Conservation (phyloP, 257 asterid genomes). For the Lycium barbarum region DNA sequence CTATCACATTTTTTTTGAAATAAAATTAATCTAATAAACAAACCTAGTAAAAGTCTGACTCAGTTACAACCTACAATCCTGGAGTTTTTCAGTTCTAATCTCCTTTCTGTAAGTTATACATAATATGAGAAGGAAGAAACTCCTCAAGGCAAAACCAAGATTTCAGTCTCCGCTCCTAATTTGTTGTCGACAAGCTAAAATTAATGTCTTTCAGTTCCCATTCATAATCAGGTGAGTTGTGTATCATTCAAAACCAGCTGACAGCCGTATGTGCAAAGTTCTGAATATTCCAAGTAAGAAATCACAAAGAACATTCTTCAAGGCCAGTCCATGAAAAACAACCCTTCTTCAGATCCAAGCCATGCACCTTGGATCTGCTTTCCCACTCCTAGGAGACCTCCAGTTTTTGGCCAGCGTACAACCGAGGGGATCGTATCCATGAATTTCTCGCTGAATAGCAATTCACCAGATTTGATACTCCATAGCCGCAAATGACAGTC, state of each 20-base stretch:
- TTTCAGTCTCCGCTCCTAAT: background rate
- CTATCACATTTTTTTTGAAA: background rate
- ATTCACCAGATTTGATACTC: constrained; percentile 81
- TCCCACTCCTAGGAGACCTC: constrained; percentile 42
- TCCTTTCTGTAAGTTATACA: background rate
- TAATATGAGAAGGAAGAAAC: background rate
- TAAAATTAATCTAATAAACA: background rate
- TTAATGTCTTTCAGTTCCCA: background rate
- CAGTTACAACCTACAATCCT: background rate
- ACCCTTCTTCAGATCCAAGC: constrained; percentile 72
- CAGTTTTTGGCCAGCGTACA: constrained; percentile 76
- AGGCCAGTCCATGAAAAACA: constrained; percentile 68
- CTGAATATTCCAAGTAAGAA: constrained; percentile 13
- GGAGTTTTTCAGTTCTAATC: background rate
- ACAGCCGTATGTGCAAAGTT: background rate
- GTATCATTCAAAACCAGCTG: background rate
- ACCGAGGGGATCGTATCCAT: constrained; percentile 70
- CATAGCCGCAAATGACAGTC: constrained; percentile 82
- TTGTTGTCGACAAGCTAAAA: background rate
- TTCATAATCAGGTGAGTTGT: background rate
- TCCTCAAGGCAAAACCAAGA: background rate
- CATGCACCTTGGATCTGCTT: constrained; percentile 56
- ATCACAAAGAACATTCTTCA: constrained; percentile 33
- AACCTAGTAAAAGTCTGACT: background rate
- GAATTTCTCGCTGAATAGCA: constrained; percentile 69